Evolutionary conservation across 148 eudicot species (phyloP).

Genomic region (Rhododendron vialii): DNA sequence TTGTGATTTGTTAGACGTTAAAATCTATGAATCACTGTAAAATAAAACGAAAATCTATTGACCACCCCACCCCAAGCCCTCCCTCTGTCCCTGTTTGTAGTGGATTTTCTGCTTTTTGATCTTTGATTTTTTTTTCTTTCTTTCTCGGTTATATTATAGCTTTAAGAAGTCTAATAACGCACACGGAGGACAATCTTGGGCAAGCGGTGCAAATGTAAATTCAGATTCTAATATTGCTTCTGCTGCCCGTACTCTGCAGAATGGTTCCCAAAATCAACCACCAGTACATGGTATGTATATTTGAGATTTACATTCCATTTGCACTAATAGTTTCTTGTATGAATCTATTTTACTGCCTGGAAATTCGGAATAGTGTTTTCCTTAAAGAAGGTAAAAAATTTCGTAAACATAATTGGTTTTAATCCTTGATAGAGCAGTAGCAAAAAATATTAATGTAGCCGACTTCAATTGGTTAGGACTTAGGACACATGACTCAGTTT

Average conservation of each 20-base stretch:
- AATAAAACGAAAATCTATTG: no score
- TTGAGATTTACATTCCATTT: background rate
- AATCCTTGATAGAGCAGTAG: no score
- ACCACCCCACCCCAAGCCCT: no score
- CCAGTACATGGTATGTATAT: constrained; percentile 44
- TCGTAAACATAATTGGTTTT: background rate
- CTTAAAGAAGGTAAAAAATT: background rate
- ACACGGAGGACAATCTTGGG: constrained; percentile 64
- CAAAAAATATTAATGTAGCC: no score
- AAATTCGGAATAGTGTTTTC: background rate
- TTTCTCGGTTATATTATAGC: constrained; percentile 28
- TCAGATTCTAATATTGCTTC: constrained; percentile 27
- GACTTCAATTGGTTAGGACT: background rate
- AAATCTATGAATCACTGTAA: no score
- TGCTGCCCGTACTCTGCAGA: constrained; percentile 38
- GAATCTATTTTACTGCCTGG: background rate
- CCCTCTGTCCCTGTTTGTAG: no score
- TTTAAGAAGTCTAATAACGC: constrained; percentile 56
- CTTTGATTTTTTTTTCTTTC: constrained; percentile 4
- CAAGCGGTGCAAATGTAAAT: constrained; percentile 28
- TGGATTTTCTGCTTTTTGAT: constrained; percentile 1
- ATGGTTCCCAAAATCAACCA: constrained; percentile 58
- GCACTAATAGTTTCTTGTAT: background rate
- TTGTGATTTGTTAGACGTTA: no score
- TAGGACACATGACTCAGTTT: background rate